A percentile compares a stretch with the other conserved stretches of the same genome.
These are phyloP conservation scores for Abrus precatorius DNA, from an alignment of 306 rosid genomes.

Conservation along the genomic window DNA sequence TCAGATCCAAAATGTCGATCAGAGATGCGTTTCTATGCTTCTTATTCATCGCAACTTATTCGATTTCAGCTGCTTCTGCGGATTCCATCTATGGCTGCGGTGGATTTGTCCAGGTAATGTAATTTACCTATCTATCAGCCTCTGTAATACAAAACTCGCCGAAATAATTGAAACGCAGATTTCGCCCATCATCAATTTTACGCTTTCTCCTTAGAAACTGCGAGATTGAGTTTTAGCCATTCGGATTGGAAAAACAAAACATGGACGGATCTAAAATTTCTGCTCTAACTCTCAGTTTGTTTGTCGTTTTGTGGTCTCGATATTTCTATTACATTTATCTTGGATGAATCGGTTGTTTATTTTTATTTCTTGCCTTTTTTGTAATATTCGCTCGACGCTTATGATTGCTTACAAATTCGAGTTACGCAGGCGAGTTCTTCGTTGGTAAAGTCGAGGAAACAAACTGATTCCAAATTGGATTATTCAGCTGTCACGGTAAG, in stretches of 20 bases:
- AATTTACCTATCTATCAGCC: background rate
- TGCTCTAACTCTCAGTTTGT: background rate
- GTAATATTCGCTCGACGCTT: conserved; percentile 3
- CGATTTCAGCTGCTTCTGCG: conserved; percentile 64
- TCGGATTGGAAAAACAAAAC: background rate
- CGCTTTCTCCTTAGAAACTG: background rate
- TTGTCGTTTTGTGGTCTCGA: background rate
- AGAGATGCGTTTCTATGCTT: conserved; percentile 45
- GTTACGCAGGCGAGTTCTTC: conserved; percentile 78
- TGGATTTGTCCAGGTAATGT: conserved; percentile 53
- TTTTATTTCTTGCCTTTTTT: background rate
- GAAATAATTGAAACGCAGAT: background rate
- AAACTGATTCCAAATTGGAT: conserved; percentile 78
- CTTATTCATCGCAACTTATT: conserved; percentile 49
- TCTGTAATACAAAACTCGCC: background rate
- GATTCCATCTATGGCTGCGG: conserved; percentile 68
- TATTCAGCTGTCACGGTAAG: conserved; percentile 86
- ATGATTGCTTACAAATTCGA: conserved; percentile 14
- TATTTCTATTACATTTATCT: background rate
- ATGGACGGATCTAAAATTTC: conserved; percentile 38
- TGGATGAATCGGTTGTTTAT: conserved; percentile 14
- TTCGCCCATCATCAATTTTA: background rate
- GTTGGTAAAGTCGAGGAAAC: conserved; percentile 77
- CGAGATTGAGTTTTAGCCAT: conserved; percentile 7
- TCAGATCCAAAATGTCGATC: conserved; percentile 55